Base-by-base conservation (phyloP, 2,329 filamentous ascomycete species). In the Paecilomyces sp. region DNA sequence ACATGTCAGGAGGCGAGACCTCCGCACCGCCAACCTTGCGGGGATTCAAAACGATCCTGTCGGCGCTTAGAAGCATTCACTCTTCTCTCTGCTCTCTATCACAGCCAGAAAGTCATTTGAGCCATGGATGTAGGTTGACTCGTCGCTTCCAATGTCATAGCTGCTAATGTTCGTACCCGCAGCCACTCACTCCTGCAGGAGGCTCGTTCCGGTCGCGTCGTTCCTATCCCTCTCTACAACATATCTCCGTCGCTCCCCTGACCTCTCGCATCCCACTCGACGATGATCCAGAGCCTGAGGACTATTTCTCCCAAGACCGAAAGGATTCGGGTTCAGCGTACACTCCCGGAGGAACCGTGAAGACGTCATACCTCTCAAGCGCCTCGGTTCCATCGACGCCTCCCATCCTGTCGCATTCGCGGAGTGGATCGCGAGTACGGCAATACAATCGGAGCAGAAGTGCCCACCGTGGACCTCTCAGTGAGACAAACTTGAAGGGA, bases 221-320 rank as follows among this genome's bases (percentile, higher is more conserved):
- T 59, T 86, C 83, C 56, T 82, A 84, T 65, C 83, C 83, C 55
- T 84, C 84, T 62, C 78, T 87, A 57, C 75, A 82, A 65, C 80
- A 85, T 66, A 78, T 86, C 62, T 85, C 84, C 52, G 78, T 87
- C n/a, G 82, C 84, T 65, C 85, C 84, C 47, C 77, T 87, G 59
- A 82, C 80, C 58, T 77, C 80, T 56, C 79, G 77, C 69, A 83
- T 82, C 66, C 80, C 80, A 22, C 78, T 82, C 66, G 80, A 82
- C 60, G 76, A 78, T 63, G 73, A 78, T 61, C 61, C 62, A 34
- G 71, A 75, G 33, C 66, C 73, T 31, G 62, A 60, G 25, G 71
- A 74, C 58, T 75, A 74, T 60, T 72, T 73, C 61, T 66, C 66
- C 31, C 62, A 62, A 15, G 66, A 61, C 11, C 61, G 64, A 12